Base-by-base conservation (phyloP, 2,329 filamentous ascomycete genomes). In the Domatiomyces globalis region DNA sequence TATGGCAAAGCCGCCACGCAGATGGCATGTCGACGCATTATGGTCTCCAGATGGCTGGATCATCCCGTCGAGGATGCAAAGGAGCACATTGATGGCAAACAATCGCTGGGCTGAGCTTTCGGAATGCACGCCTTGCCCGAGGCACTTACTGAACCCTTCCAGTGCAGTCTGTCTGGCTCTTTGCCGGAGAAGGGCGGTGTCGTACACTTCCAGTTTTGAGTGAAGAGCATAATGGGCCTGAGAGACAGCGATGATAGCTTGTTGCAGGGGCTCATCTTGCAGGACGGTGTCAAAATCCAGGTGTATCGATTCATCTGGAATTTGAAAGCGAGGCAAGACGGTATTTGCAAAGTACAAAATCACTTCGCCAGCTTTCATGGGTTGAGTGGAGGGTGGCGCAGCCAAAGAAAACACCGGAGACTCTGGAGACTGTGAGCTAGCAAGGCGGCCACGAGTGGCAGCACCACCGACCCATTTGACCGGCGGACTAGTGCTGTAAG, bases 41-140 rank as follows among this genome's bases (percentile, higher is more conserved):
- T 60, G 63, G 5, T 64, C 58, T 7, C 63, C 58, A n/a, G 55
- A 50, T 15, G 61, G 61, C n/a, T 69, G 66, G 2, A 70, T 61
- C 39, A 67, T 67, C 1, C 67, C 68, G 22, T 69, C 67, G 18
- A 69, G 61, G 6, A 73, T 69, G 52, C 71, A 71, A 0, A 73
- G 64, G 1, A 73, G 56, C 1, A 73, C 61, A 20, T 72, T 71
- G 2, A 69, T 69, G 20, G 71, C 66, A 0, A 73, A 63, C 1
- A 72, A 53, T 2, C 67, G 64, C 0, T 63, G 62, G 8, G 65
- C 63, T 1, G 63, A 56, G 10, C 60, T 54, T 7, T 63, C 56
- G 17, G 65, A 67, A 20, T 63, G 66, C 0, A 58, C 61, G 22
- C 64, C 62, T 1, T 66, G 62, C 51, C 69, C 59, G 6, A 66